These are phyloP conservation scores for Leptosphaerulina australis DNA, from an alignment of 2,329 filamentous ascomycete species.

Conservation along the genomic window DNA sequence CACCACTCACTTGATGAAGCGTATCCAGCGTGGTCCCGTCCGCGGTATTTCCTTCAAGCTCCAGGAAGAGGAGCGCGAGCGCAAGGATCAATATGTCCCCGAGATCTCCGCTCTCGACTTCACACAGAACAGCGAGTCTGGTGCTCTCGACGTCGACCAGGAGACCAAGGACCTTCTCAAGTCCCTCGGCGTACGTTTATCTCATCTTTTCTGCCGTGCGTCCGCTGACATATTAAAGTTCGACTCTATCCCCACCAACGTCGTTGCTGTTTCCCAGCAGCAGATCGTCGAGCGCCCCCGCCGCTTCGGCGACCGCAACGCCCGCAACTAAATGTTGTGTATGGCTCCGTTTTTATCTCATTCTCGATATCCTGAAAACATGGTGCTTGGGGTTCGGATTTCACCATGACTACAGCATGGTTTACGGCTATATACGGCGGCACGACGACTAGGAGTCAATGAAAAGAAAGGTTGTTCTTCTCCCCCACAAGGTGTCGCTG, in stretches of 20 bases:
- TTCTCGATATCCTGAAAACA: constrained; percentile 45
- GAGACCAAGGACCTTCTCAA: constrained; percentile 99
- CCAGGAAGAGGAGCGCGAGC: constrained; percentile 99
- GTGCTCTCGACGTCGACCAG: constrained; percentile 91
- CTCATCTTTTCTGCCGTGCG: background rate
- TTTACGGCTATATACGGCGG: constrained; percentile 64
- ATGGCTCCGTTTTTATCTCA: constrained; percentile 57
- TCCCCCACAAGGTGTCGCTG: constrained; percentile 81
- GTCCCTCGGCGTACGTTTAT: constrained; percentile 88
- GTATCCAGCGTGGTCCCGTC: constrained; percentile 98
- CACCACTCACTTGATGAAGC: constrained; percentile 92
- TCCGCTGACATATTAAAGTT: constrained; percentile 66
- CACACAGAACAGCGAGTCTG: constrained; percentile 89
- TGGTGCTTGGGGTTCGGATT: constrained; percentile 89
- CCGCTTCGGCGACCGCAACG: constrained; percentile 72
- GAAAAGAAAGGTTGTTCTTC: constrained; percentile 50
- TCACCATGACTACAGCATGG: constrained; percentile 92
- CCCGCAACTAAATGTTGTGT: constrained; percentile 39
- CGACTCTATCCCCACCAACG: constrained; percentile 96
- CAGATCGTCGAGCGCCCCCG: constrained; percentile 84
- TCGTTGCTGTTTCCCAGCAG: constrained; percentile 86
- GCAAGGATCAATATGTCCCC: constrained; percentile 99
- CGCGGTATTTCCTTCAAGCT: constrained; percentile 99
- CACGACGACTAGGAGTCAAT: constrained; percentile 75
- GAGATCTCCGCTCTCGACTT: constrained; percentile 99